Conservation (phyloP, 805 yeast species). For the Wickerhamomyces rabaulensis region DNA sequence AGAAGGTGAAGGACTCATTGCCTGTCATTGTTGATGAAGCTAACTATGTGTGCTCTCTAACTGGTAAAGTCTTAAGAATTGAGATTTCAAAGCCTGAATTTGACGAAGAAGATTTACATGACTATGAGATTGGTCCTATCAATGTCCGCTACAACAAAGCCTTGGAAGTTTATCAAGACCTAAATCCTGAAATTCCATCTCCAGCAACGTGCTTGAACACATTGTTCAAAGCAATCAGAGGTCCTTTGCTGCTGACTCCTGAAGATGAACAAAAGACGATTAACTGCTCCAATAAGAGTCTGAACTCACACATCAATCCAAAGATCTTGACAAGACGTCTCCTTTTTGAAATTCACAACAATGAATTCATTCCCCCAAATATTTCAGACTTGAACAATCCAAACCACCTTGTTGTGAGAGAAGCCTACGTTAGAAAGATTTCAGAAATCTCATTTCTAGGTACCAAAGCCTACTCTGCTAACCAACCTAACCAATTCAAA, state of each 20-base stretch:
- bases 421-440: constrained; percentile 49
- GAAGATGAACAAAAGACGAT: constrained; percentile 51
- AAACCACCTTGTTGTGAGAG: constrained; percentile 31
- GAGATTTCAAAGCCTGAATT: constrained; percentile 51
- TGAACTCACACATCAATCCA: constrained; percentile 56
- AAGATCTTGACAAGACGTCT: constrained; percentile 43
- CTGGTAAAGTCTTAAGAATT: constrained; percentile 45
- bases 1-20: constrained; percentile 16
- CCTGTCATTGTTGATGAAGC: constrained; percentile 41
- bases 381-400: constrained; percentile 30
- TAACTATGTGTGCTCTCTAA: constrained; percentile 39
- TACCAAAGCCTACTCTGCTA: constrained; percentile 25
- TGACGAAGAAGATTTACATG: constrained; percentile 37
- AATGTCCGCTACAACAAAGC: constrained; percentile 43
- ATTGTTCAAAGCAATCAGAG: constrained; percentile 56
- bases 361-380: constrained; percentile 44
- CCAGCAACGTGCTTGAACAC: constrained; percentile 56
- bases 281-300: constrained; percentile 40
- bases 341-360: constrained; percentile 33
- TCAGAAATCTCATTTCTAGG: constrained; percentile 48
- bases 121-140: constrained; percentile 46
- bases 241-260: constrained; percentile 49
- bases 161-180: constrained; percentile 20
- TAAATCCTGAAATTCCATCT: constrained; percentile 37
- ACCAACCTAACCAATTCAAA: constrained; percentile 25